phyloP scores from a whole-genome alignment of 257 asterid genomes.

The Rehmannia glutinosa region DNA sequence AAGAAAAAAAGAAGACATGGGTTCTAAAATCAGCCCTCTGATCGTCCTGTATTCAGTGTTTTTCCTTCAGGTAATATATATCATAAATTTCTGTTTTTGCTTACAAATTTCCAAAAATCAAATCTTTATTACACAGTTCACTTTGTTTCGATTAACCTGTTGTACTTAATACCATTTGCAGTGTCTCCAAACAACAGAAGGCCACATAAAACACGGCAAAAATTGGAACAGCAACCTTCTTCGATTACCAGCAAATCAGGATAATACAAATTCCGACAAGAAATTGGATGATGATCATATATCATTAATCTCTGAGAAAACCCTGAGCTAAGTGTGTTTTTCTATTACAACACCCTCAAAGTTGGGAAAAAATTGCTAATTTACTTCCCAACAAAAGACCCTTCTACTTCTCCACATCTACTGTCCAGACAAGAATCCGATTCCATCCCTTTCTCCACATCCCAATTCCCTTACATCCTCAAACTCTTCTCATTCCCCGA shows the following conservation, averaged over 20 bases:
- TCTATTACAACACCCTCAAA: conserved; percentile 40
- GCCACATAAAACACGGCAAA: background rate
- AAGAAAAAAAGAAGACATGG: conserved; percentile 25
- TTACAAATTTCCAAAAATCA: no score
- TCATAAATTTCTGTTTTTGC: no score
- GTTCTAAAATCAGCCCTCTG: conserved; percentile 13
- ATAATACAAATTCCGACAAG: no score
- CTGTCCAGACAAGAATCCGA: conserved; percentile 59
- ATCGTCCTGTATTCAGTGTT: no score
- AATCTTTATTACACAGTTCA: no score
- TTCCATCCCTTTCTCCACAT: conserved; percentile 61
- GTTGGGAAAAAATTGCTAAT: conserved; percentile 43
- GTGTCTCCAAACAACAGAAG: conserved; percentile 26
- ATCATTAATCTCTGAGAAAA: conserved; percentile 9
- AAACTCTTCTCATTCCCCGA: conserved; percentile 38
- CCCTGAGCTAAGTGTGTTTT: conserved; percentile 59
- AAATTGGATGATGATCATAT: no score
- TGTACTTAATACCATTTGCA: conserved; percentile 22
- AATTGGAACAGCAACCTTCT: conserved; percentile 24
- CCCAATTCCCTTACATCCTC: conserved; percentile 41
- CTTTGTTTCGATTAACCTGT: background rate
- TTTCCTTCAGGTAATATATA: no score
- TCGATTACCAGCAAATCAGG: no score
- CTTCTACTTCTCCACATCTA: conserved; percentile 53
- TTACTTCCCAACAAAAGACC: conserved; percentile 50